Evolutionary conservation across 2,329 filamentous ascomycete species (phyloP), one percentile per base, ranked within the genome.

Genomic region (Capronia americana): DNA sequence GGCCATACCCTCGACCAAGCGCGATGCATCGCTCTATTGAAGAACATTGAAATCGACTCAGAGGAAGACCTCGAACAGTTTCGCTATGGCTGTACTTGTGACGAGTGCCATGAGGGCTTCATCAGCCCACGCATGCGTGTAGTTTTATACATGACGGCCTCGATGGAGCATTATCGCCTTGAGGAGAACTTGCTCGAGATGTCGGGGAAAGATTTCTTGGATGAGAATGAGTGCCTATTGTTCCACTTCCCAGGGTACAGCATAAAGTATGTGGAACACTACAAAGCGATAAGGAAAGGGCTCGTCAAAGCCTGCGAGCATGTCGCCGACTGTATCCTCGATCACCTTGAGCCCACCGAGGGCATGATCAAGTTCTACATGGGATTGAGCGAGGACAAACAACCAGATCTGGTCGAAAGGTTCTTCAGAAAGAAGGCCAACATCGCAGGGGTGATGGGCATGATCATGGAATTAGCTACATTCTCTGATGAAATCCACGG

Each of bases 41-140:
- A 60, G 28, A 66, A 65, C 4, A 14, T 57, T 26, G 11, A 59
- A 32, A 50, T 55, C 6, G 48, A 60, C 26, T 32, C 56, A 11
- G 46, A 60, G n/a, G 28, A 54, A 55, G 67, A 74, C 54, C 59
- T 69, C 6, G 61, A 69, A 65, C 74, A 72, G 48, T 61, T 79
- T 56, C 75, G 72, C 57, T 78, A 72, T 64, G 77, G 79, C 7
- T 81, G 79, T 66, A 80, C 75, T 38, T 81, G 78, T 67, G 76
- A 77, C 23, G 57, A 75, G 63, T 79, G 78, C 65, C 60, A 75
- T 17, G 71, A 69, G 28, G 78, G 78, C 4, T 78, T 79, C 68
- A 60, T 80, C 30, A 80, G 77, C 48, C 75, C 76, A 5, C 75
- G 77, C 46, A 80, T 79, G 76, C 73, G 61, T 10, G 61, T 61